These are phyloP conservation scores for Penicillium robsamsonii DNA, from an alignment of 495 filamentous ascomycete species.

Conservation along the genomic window DNA sequence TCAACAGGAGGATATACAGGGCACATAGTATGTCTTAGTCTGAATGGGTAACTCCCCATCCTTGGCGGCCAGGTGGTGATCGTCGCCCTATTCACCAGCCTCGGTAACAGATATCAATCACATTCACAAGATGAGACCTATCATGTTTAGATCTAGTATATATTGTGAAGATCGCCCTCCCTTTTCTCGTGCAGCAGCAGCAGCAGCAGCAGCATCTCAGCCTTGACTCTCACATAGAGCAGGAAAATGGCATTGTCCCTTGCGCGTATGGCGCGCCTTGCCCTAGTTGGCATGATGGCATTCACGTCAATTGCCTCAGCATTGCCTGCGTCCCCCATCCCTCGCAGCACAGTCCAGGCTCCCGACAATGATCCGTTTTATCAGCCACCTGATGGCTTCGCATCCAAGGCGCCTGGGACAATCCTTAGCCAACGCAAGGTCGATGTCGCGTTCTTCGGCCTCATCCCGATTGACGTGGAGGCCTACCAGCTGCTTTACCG, in stretches of 20 bases:
- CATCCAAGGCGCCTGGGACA: constrained; percentile 24
- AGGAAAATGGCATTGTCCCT: constrained; percentile 7
- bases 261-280: constrained; percentile 15
- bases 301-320: constrained; percentile 19
- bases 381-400: constrained; percentile 31
- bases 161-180: not conserved
- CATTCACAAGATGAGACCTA: not conserved
- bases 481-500: constrained; percentile 32
- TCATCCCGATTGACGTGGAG: constrained; percentile 30
- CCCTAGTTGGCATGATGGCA: constrained; percentile 20
- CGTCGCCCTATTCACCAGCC: constrained; percentile 3
- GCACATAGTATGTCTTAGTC: not conserved
- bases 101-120: constrained; percentile 8
- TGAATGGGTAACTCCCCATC: not conserved
- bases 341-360: constrained; percentile 14
- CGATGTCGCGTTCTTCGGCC: constrained; percentile 29
- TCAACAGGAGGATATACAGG: not conserved
- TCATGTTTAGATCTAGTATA: not conserved
- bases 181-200: not conserved
- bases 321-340: constrained; percentile 7
- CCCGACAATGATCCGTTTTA: constrained; percentile 37
- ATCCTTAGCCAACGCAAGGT: constrained; percentile 29
- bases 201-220: not conserved
- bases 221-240: not conserved
- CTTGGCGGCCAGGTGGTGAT: not conserved